These are phyloP conservation scores for Didymella pinodella DNA, from an alignment of 2,329 filamentous ascomycete genomes.

Conservation along the genomic window DNA sequence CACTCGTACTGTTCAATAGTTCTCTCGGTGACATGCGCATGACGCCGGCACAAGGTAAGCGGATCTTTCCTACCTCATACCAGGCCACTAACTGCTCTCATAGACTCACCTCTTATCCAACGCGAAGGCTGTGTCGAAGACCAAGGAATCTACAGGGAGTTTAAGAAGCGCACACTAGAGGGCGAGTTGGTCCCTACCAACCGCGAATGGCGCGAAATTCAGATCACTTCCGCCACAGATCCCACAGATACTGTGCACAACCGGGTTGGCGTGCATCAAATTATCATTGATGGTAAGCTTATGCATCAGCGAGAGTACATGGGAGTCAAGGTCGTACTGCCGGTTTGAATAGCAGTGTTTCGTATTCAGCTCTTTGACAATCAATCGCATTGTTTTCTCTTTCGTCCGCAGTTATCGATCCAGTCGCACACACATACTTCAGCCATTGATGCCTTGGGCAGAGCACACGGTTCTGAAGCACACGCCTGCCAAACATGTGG, in stretches of 20 bases:
- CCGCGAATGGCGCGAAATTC: conserved; percentile 34
- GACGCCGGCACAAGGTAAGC: conserved; percentile 30
- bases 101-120: conserved; percentile 34
- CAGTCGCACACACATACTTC: neutral
- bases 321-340: conserved; percentile 36
- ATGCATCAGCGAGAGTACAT: conserved; percentile 37
- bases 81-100: neutral
- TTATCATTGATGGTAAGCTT: conserved; percentile 32
- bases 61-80: neutral
- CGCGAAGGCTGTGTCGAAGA: conserved; percentile 36
- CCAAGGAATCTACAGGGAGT: conserved; percentile 32
- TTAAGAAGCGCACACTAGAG: conserved; percentile 31
- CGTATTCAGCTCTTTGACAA: neutral
- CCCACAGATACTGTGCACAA: conserved; percentile 34
- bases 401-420: neutral
- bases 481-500: neutral
- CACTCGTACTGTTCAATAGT: conserved; percentile 34
- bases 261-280: conserved; percentile 35
- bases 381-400: neutral
- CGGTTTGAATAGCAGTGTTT: conserved; percentile 13
- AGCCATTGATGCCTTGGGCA: neutral
- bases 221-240: conserved; percentile 35
- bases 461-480: neutral
- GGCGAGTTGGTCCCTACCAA: conserved; percentile 32
- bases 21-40: conserved; percentile 33